Base-by-base conservation (phyloP, 2,329 filamentous ascomycete genomes). In the Hypoxylon sp. region DNA sequence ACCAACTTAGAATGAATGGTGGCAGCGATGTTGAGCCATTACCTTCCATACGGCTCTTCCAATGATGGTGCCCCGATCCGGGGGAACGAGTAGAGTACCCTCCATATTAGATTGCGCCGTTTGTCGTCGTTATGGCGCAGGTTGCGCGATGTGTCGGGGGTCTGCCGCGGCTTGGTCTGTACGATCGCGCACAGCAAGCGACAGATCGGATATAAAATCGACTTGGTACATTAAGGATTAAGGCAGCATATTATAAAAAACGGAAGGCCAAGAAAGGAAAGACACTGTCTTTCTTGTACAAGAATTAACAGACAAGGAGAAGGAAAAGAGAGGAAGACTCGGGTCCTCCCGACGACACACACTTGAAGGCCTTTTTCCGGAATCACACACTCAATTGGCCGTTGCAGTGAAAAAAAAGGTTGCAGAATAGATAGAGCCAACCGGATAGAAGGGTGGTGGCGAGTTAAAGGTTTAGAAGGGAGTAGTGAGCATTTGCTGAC, bases 21-120 rank as follows among this genome's bases (percentile, higher is more conserved):
- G 47, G 54, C 46, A 51, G 63, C 31, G 52, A 56, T 42, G 55
- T 56, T 13, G 24, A 33, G 42, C 14, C n/a, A 50, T 59, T 74
- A 86, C 85, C 84, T 87, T 87, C 85, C 85, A 87, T 37, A 83
- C 65, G 17, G 85, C 82, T 60, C 83, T 80, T 52, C 85, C 85
- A 59, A 87, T 82, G 53, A 87, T 84, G 48, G 83, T 83, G 39
- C 83, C 82, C 74, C 85, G 80, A 72, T 87, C 85, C 2, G 85
- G 85, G 57, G 85, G 85, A 31, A 84, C 79, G 60, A 83, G 77
- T 74, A 87, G 78, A 71, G 80, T 77, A 19, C 85, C 85, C 74
- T 87, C 85, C 84, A 87, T 86, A 29, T 58, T 65, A 29, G 53
- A 50, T 54, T 53, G 58, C 35, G 53, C 55, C 54, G 59, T 61